A percentile compares a stretch with the other conserved stretches of the same genome.
phyloP scores from a whole-genome alignment of 306 rosid species.

The Acacia confusa region DNA sequence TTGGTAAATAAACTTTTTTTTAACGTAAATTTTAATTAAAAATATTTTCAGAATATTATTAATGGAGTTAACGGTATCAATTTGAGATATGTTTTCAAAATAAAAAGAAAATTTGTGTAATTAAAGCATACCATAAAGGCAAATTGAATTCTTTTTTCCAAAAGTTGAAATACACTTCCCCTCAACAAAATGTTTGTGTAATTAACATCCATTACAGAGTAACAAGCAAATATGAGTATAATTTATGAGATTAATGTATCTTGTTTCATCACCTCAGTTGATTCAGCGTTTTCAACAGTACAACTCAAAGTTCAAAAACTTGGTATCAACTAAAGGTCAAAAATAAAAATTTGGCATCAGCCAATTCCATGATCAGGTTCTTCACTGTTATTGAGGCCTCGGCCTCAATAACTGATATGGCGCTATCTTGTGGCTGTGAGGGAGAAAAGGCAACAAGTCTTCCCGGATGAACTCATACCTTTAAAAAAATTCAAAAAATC shows the following conservation, averaged over 20 bases:
- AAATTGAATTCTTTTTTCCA: neutral
- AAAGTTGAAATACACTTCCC: neutral
- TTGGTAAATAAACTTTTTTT: no score
- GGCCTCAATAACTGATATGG: neutral
- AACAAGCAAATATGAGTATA: neutral
- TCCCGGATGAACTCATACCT: neutral
- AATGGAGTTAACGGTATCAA: no score
- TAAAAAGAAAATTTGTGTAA: no score
- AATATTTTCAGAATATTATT: no score
- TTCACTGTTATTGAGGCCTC: no score
- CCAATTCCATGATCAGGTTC: neutral
- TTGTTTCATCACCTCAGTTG: neutral
- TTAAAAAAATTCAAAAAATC: neutral
- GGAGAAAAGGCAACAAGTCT: neutral
- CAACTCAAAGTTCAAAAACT: neutral
- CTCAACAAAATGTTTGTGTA: neutral
- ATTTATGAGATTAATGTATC: neutral
- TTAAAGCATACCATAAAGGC: no score
- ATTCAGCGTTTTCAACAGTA: neutral
- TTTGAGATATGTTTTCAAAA: no score
- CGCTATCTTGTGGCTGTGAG: neutral
- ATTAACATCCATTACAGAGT: neutral
- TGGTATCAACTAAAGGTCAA: no score
- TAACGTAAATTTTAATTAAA: no score
- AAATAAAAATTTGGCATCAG: no score